Conservation (phyloP, 2,329 filamentous ascomycete genomes). For the Claviceps digitariae region DNA sequence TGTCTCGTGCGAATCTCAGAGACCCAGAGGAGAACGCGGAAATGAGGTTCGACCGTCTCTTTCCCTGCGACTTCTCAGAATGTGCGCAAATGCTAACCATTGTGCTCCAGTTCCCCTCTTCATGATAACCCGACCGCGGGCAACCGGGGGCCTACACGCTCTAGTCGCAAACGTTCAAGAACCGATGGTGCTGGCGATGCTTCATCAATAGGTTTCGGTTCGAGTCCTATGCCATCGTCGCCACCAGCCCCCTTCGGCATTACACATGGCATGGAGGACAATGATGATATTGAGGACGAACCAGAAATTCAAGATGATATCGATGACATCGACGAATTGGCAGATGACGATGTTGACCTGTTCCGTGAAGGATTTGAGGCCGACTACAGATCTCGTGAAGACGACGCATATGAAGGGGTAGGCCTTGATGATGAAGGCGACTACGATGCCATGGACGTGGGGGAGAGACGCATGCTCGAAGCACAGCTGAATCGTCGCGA, state of each 20-base stretch:
- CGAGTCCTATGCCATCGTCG: conserved; percentile 53
- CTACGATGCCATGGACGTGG: conserved; percentile 55
- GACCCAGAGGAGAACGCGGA: background rate
- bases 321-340: conserved; percentile 68
- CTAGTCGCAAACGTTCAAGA: conserved; percentile 42
- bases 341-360: conserved; percentile 68
- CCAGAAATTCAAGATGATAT: conserved; percentile 58
- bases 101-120: conserved; percentile 57
- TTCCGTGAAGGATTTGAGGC: conserved; percentile 62
- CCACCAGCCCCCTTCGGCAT: conserved; percentile 48
- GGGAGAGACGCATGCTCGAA: conserved; percentile 56
- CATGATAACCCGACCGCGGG: conserved; percentile 69
- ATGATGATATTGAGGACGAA: conserved; percentile 60
- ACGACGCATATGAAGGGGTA: conserved; percentile 55
- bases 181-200: conserved; percentile 35
- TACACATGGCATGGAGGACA: conserved; percentile 52
- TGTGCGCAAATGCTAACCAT: background rate
- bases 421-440: conserved; percentile 69
- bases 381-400: conserved; percentile 54
- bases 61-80: background rate
- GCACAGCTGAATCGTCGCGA: conserved; percentile 61
- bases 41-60: conserved; percentile 13
- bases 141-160: conserved; percentile 54
- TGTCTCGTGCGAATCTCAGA: background rate
- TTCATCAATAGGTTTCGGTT: conserved; percentile 37